Evolutionary conservation across 2,329 filamentous ascomycete genomes (phyloP), one percentile per base, ranked within the genome.

Genomic region (Aspergillus ochraceus): DNA sequence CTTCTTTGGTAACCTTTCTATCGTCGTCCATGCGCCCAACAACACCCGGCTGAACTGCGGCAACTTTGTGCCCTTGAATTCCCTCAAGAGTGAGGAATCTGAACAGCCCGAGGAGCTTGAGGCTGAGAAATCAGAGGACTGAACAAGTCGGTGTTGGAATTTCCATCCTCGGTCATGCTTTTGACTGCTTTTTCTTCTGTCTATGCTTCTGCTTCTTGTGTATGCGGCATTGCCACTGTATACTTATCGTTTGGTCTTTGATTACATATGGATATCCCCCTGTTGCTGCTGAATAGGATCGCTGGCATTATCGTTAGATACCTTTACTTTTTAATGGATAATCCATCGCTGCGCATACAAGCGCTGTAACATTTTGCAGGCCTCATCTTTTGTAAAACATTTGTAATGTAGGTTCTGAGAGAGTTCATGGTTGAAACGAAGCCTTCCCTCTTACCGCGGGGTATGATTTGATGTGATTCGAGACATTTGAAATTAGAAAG

Each of bases 11-110:
- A 80, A 83, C 67, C 76, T 80, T 49, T 83, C 80, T 51, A 70
- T 86, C 57, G 84, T 86, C 47, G 70, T 87, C 46, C 84, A 86
- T 57, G 75, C 74, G 51, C 71, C 77, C 54, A 83, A 86, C 72
- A 79, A 78, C 64, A 83, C 80, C 8, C 80, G 82, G 62, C 76
- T 86, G 66, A 80, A 81, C 30, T 87, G 85, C 74, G 84, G 81
- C 59, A 86, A 86, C 72, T 86, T 86, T 74, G 63, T 58, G 52
- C n/a, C 10, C 14, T 20, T 55, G n/a, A 36, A 17, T 46, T 51
- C 26, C 3, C 22, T 11, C 6, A 54, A n/a, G 12, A 39, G 20
- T 12, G 74, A 74, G 36, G 36, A n/a, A n/a, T 42, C 36, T 12
- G 32, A 42, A 14, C 14, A 42, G 14, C 14, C 8, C 36, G 36